Base-by-base conservation (phyloP, 139 green algal genomes). In the Pleodorina starrii region DNA sequence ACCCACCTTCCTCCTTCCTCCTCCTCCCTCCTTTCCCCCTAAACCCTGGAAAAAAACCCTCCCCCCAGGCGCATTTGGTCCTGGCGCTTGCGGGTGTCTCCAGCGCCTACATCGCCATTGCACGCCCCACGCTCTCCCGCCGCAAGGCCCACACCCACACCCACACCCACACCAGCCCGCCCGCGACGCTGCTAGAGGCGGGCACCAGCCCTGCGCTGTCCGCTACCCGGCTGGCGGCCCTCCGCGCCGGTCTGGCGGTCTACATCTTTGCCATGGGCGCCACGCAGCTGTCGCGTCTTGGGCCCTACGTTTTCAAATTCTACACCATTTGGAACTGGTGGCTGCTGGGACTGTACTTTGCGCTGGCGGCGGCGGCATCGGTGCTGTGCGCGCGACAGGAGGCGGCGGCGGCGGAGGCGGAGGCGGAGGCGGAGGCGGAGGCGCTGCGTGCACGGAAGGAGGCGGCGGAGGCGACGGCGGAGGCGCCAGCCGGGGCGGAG, bases 261-360 rank as follows among this genome's bases (percentile, higher is more conserved):
- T 88, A 88, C 44, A 88, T 88, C 35, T 29, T 79, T 7, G 66
- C 27, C 21, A 79, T 88, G 63, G 82, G 82, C 32, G 32, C 25
- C 23, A 50, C 11, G 38, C 82, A 88, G 82, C 2, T 79, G 5
- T 27, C 5, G 4, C 19, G 35, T 1, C 14, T 88, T 29, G 82
- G 82, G 17, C 11, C 32, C 11, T 88, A 71, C 60, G 32, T 51
- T 0, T 60, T 88, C 44, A 88, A 88, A 29, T 79, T 88, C 60
- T 77, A 87, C 63, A 87, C 80, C 17, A 85, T 85, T 11, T 85
- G 78, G 51, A 88, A 88, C 82, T 88, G 82, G 82, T 88, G 82
- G 82, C 66, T 88, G 44, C 82, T 88, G 66, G 82, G 63, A 1
- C 36, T 76, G 16, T 88, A 88, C n/a, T 88, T 88, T 36, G 35